Evolutionary conservation across 2,329 filamentous ascomycete genomes (phyloP), one percentile per base, ranked within the genome.

Genomic region (Paraconiothyrium brasiliense): DNA sequence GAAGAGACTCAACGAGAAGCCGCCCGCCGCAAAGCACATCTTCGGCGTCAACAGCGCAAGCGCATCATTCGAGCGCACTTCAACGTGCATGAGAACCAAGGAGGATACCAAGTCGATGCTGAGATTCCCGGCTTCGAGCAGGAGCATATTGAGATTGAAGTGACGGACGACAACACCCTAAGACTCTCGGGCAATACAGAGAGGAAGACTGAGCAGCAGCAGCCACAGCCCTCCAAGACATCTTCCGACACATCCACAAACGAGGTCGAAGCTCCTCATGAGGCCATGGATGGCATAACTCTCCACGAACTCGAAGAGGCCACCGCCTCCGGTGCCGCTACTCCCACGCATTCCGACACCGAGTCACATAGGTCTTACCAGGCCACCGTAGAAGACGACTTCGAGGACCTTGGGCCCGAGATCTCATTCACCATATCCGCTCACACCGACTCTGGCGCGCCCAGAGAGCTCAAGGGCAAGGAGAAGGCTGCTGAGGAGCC

Each of bases 301-400:
- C 60, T 69, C 32, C 66, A 62, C 50, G 70, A 75, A 37, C 55
- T 69, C 13, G 70, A 71, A 6, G 54, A 61, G 27, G 22, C 48
- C 8, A 59, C 64, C 3, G 61, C 64, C 4, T 43, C 60, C 24
- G 62, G 64, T 14, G 59, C 62, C 20, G 64, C 59, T 20, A 70
- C 68, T 9, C 62, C 68, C 50, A 63, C 52, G 3, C 51, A 71
- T 24, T 74, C 69, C 59, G 75, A 77, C 24, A 75, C 73, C 2
- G 58, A 64, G 27, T 74, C 69, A 2, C 72, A 73, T 32, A 76
- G 71, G 57, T 77, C 75, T 2, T 77, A 77, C 57, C 75, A 78
- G 48, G 41, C 75, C 1, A 77, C 75, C 11, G 74, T 78, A 1
- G 76, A 78, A 48, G 76, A 78, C 49, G 76, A 77, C 59, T 77